Evolutionary conservation across 139 green algal species (phyloP).

Genomic region (Asterochloris erici): DNA sequence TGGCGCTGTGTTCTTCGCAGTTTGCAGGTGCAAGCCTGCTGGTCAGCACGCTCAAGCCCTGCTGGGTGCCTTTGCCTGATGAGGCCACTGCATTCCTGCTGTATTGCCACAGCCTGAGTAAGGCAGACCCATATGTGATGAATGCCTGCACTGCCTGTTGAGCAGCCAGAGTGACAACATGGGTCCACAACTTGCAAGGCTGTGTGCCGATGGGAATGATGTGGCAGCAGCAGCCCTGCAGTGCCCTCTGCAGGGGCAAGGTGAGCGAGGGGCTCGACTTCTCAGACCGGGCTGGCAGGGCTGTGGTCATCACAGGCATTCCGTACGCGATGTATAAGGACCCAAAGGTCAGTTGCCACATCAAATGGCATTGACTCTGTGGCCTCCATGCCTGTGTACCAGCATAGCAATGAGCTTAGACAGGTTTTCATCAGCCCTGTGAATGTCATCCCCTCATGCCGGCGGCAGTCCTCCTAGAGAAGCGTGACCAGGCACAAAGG

Average conservation of each 20-base stretch:
- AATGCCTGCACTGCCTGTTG: no score
- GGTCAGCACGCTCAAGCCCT: neutral
- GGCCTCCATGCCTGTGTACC: neutral
- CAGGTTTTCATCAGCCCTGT: no score
- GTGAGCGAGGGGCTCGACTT: slow-evolving; percentile 98
- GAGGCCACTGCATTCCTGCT: neutral
- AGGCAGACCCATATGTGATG: no score
- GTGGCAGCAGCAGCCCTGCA: no score
- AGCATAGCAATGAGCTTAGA: neutral
- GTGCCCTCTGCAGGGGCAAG: slow-evolving; percentile 50
- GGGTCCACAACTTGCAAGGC: no score
- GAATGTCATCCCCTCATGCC: no score
- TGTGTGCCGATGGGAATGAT: no score
- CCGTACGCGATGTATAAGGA: slow-evolving; percentile 77
- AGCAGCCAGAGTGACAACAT: no score
- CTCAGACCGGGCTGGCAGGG: slow-evolving; percentile 78
- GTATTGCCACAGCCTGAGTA: neutral
- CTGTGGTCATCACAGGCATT: slow-evolving; percentile 94
- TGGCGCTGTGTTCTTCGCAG: slow-evolving; percentile 90
- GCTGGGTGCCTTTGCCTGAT: neutral
- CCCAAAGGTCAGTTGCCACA: slow-evolving; percentile 39
- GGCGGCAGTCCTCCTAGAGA: neutral
- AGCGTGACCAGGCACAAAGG: neutral
- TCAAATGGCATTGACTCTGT: neutral
- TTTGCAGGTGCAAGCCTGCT: slow-evolving; percentile 73